Evolutionary conservation across 208 protist species (phyloP).

Genomic region (Trichomonas vaginalis): DNA sequence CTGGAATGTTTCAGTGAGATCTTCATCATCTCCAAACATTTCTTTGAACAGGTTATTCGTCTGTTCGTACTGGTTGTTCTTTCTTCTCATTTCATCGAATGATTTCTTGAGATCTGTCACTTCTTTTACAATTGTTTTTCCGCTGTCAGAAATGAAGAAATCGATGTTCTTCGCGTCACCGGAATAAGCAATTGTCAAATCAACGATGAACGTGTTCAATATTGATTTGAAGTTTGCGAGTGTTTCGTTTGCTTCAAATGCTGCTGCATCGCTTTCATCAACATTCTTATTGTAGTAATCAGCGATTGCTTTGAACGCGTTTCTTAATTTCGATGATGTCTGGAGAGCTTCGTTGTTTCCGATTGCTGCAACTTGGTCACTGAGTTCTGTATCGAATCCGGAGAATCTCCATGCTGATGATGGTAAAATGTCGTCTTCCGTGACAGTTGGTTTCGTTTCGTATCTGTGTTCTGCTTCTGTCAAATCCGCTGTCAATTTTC

Average conservation of each 20-base stretch:
- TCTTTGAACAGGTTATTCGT: background rate
- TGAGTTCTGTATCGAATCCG: background rate
- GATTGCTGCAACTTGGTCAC: background rate
- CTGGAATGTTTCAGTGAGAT: background rate
- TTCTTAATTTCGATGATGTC: background rate
- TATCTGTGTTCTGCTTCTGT: background rate
- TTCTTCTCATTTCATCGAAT: background rate
- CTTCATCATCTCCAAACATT: background rate
- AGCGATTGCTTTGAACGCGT: background rate
- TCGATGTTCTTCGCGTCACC: background rate
- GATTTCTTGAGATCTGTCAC: background rate
- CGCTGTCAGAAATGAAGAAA: background rate
- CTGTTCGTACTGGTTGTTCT: background rate
- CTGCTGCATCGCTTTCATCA: background rate
- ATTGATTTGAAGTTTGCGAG: background rate
- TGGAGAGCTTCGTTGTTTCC: background rate
- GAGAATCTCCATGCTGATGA: background rate
- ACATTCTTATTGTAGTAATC: background rate
- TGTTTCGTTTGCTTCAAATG: background rate
- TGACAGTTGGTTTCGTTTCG: background rate
- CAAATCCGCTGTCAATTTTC: background rate
- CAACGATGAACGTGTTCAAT: background rate
- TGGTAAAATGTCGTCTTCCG: background rate
- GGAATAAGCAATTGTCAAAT: background rate
- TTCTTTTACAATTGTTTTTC: background rate